phyloP scores from a whole-genome alignment of 345 rosid genomes.

The Camelina sativa region DNA sequence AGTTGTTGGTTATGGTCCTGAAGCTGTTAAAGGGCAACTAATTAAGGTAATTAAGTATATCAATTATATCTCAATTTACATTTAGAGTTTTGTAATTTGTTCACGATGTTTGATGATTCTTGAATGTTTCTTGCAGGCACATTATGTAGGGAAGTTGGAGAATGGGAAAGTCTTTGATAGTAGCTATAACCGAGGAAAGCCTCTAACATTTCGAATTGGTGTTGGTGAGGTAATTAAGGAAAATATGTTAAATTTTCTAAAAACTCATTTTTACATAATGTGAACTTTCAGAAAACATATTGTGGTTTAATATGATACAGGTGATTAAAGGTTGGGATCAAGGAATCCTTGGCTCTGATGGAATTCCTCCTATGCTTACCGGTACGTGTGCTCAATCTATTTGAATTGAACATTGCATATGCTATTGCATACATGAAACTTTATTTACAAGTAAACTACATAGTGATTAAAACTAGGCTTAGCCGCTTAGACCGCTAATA shows the following conservation, averaged over 20 bases:
- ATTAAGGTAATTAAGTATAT: conserved; percentile 61
- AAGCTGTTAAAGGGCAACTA: conserved; percentile 79
- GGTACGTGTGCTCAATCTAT: conserved; percentile 48
- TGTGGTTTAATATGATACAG: conserved; percentile 41
- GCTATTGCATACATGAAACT: not conserved
- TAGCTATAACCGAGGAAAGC: conserved; percentile 90
- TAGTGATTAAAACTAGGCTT: not conserved
- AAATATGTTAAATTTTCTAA: not conserved
- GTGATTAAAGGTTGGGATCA: conserved; percentile 93
- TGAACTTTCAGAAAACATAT: conserved; percentile 1
- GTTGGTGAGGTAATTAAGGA: conserved; percentile 79
- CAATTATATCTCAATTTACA: not conserved
- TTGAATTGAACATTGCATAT: not conserved
- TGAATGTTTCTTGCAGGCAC: conserved; percentile 55
- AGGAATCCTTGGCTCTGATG: conserved; percentile 86
- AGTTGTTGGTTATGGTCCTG: conserved; percentile 75
- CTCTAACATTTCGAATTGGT: conserved; percentile 76
- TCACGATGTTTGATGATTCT: conserved; percentile 24
- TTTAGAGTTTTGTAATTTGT: not conserved
- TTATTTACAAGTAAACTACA: not conserved
- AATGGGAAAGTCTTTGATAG: conserved; percentile 88
- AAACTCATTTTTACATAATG: not conserved
- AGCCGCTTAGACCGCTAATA: not conserved
- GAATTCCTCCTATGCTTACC: conserved; percentile 88
- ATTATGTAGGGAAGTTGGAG: conserved; percentile 86